Evolutionary conservation across 1,284 basidiomycete genomes (phyloP).

Genomic region (Cutaneotrichosporon sp.): DNA sequence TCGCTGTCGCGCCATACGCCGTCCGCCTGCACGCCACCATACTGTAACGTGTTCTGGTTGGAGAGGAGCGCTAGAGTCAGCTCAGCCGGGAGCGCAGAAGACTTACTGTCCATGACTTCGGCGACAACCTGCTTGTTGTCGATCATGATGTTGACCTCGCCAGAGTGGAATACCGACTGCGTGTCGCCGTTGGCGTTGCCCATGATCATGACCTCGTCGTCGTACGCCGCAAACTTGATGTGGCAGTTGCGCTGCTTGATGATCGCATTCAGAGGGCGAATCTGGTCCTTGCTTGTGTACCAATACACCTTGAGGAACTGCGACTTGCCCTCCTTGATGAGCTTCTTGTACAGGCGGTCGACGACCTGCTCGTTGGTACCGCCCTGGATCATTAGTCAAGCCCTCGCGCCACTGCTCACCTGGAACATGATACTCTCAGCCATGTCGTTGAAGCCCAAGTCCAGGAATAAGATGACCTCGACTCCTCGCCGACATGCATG

Average conservation of each 20-base stretch:
- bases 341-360: conserved; percentile 63
- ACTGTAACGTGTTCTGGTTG: conserved; percentile 71
- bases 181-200: conserved; percentile 60
- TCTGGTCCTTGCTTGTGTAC: conserved; percentile 61
- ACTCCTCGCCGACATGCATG: conserved; percentile 69
- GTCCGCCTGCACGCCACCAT: conserved; percentile 65
- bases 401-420: not conserved
- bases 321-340: conserved; percentile 59
- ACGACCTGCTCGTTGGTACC: conserved; percentile 78
- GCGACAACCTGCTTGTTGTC: conserved; percentile 63
- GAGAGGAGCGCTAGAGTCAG: conserved; percentile 57
- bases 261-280: conserved; percentile 68
- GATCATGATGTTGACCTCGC: conserved; percentile 75
- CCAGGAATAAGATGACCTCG: conserved; percentile 64
- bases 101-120: conserved; percentile 62
- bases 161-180: conserved; percentile 77
- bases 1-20: conserved; percentile 68
- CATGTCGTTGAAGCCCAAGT: conserved; percentile 69
- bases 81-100: no score
- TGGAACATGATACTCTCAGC: conserved; percentile 51
- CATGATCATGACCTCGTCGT: conserved; percentile 68
- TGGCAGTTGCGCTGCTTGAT: conserved; percentile 76
- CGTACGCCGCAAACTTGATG: conserved; percentile 73
- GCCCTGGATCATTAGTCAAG: conserved; percentile 61
- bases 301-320: conserved; percentile 67